Conservation (phyloP, 768 basidiomycete species). For the Amanita phalloides region DNA sequence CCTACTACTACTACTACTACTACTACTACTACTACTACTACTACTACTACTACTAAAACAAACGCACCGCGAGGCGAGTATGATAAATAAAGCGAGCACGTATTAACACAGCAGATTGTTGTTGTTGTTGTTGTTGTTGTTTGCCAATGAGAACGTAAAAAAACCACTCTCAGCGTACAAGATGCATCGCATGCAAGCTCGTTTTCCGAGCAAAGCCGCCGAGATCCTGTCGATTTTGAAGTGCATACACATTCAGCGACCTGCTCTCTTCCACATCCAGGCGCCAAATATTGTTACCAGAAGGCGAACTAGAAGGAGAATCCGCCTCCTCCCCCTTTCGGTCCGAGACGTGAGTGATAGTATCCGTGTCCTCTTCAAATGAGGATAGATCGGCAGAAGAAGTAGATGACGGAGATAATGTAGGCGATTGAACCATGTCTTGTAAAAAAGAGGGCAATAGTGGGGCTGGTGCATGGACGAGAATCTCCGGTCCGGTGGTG, state of each 20-base stretch:
- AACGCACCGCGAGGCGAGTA: background rate
- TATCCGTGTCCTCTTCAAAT: conserved; percentile 39
- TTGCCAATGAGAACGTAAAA: background rate
- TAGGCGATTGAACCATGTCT: conserved; percentile 62
- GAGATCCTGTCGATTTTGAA: conserved; percentile 30
- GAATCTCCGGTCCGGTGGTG: conserved; percentile 23
- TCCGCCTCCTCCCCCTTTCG: background rate
- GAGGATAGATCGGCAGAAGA: conserved; percentile 60
- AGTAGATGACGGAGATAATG: conserved; percentile 51
- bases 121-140: background rate
- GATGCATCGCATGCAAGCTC: conserved; percentile 10
- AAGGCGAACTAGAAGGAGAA: conserved; percentile 20
- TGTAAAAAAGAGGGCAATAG: conserved; percentile 73
- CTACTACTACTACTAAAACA: background rate
- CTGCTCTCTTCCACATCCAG: conserved; percentile 64
- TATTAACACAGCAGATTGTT: background rate
- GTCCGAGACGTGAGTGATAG: conserved; percentile 15
- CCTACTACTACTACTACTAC: background rate
- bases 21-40: background rate
- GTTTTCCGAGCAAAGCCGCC: conserved; percentile 26
- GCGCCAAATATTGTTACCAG: conserved; percentile 53
- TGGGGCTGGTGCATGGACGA: conserved; percentile 32
- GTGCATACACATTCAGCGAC: conserved; percentile 36
- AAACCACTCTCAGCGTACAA: background rate
- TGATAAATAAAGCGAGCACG: background rate